Evolutionary conservation across 1,284 basidiomycete species (phyloP).

Genomic region (Moniliophthora roreri): DNA sequence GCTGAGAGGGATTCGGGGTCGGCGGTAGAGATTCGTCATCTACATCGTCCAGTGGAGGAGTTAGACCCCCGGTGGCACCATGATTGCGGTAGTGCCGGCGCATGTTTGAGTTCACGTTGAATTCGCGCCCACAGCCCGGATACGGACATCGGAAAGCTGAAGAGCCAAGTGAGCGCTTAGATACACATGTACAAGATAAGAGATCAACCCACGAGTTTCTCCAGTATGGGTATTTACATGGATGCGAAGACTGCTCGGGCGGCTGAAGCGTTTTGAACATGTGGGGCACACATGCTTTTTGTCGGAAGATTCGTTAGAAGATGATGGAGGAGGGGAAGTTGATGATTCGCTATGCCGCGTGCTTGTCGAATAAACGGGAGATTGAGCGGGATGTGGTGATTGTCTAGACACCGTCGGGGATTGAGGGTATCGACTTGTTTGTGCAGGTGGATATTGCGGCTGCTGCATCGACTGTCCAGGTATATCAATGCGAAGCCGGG

Average conservation of each 20-base stretch:
- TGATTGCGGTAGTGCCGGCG: conserved; percentile 75
- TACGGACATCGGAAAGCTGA: conserved; percentile 71
- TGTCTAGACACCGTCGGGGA: no score
- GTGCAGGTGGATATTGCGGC: no score
- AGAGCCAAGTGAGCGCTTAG: conserved; percentile 3
- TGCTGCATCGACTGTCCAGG: no score
- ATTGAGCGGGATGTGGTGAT: no score
- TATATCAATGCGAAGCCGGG: no score
- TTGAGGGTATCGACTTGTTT: no score
- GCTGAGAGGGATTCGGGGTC: no score
- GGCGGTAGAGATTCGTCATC: no score
- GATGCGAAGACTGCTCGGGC: conserved; percentile 73
- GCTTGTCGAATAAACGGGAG: not conserved
- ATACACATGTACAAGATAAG: conserved; percentile 9
- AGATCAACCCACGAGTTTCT: conserved; percentile 59
- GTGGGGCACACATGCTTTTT: conserved; percentile 65
- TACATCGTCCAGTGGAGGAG: no score
- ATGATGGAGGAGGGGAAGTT: not conserved
- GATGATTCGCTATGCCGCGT: conserved; percentile 19
- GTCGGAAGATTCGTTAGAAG: conserved; percentile 14
- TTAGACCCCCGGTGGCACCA: conserved; percentile 25
- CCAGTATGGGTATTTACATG: conserved; percentile 79
- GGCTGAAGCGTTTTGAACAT: conserved; percentile 72
- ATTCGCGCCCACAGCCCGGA: conserved; percentile 68
- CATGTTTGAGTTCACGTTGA: conserved; percentile 84